These are phyloP conservation scores for Kalmanozyma brasiliensis DNA, from an alignment of 1,284 basidiomycete genomes.

Conservation along the genomic window DNA sequence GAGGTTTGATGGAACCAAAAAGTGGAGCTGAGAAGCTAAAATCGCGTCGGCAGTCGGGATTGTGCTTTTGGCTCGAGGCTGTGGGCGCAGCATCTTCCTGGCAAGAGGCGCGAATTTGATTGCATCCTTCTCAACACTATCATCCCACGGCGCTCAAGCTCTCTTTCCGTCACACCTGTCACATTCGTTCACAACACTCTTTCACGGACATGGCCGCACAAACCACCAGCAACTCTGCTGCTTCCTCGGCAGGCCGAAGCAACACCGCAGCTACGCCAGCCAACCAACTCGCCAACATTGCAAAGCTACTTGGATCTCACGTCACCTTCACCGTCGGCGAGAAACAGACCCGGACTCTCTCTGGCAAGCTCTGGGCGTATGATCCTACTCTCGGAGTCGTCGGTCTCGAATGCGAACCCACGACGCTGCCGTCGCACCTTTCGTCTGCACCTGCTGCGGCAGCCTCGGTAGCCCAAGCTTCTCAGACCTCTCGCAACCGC, in stretches of 20 bases:
- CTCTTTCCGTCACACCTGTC: not conserved
- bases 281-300: constrained; percentile 32
- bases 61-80: not conserved
- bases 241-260: constrained; percentile 18
- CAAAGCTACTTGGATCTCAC: constrained; percentile 36
- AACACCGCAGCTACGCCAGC: constrained; percentile 15
- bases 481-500: constrained; percentile 38
- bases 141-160: not conserved
- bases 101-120: constrained; percentile 3
- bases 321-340: constrained; percentile 45
- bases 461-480: constrained; percentile 39
- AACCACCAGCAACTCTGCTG: constrained; percentile 7
- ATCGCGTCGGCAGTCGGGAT: constrained; percentile 7
- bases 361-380: constrained; percentile 63
- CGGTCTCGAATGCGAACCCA: constrained; percentile 54
- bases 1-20: no score
- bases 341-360: constrained; percentile 28
- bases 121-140: not conserved
- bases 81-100: not conserved
- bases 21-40: not conserved
- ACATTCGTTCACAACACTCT: not conserved
- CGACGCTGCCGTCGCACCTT: constrained; percentile 27
- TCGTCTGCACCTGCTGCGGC: constrained; percentile 46
- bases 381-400: constrained; percentile 56
- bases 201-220: constrained; percentile 18